These are phyloP conservation scores for Aspergillus haitiensis DNA, from an alignment of 495 filamentous ascomycete species.

Conservation along the genomic window DNA sequence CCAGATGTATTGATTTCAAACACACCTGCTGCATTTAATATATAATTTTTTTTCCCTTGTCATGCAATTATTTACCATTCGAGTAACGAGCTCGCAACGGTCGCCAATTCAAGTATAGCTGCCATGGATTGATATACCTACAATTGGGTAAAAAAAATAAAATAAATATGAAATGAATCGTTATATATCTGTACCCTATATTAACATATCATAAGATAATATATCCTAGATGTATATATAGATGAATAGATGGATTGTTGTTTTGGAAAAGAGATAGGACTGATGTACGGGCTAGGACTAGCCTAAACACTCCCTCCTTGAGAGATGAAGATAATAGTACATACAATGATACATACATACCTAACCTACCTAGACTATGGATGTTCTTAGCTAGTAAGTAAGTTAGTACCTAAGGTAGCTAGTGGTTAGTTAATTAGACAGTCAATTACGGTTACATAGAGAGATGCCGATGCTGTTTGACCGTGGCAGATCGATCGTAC, in stretches of 20 bases:
- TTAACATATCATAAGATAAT: too few relatives aligned
- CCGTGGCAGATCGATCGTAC: slow-evolving; percentile 10
- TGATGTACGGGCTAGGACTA: too few relatives aligned
- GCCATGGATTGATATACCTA: background rate
- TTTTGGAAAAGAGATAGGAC: too few relatives aligned
- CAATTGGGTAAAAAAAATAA: background rate
- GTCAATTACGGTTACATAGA: background rate
- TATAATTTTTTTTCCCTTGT: background rate
- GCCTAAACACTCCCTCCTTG: too few relatives aligned
- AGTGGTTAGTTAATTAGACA: background rate
- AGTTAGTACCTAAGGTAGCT: background rate
- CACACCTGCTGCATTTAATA: background rate
- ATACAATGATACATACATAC: too few relatives aligned
- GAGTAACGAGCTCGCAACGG: slow-evolving; percentile 3
- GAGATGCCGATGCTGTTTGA: background rate
- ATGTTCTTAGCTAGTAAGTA: too few relatives aligned
- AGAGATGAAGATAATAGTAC: too few relatives aligned
- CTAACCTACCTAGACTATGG: too few relatives aligned
- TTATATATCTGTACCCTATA: too few relatives aligned
- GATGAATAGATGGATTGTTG: too few relatives aligned
- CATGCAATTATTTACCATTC: background rate
- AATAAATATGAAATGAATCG: background rate
- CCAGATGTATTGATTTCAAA: background rate
- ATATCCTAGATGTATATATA: too few relatives aligned
- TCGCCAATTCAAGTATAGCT: background rate